A percentile compares a stretch with the other conserved stretches of the same genome.
These are phyloP conservation scores for Agaricus bisporus DNA, from an alignment of 768 basidiomycete genomes.

Conservation along the genomic window DNA sequence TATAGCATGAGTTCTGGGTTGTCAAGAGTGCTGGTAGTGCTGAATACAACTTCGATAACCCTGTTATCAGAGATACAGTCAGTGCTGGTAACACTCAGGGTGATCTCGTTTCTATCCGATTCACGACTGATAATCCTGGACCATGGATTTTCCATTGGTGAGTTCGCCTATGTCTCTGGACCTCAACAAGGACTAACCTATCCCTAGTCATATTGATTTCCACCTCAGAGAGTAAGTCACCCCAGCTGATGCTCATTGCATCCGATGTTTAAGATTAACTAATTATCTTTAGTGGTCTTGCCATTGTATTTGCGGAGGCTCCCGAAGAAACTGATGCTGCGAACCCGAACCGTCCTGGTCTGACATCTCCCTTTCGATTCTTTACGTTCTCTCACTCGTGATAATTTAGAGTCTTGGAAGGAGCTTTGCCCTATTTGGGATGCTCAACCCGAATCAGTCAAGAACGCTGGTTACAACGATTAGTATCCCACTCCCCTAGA, in stretches of 20 bases:
- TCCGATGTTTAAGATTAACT: background rate
- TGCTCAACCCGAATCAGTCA: conserved; percentile 7
- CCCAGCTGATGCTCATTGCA: background rate
- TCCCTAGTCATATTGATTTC: conserved; percentile 9
- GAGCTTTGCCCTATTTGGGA: conserved; percentile 21
- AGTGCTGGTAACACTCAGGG: conserved; percentile 25
- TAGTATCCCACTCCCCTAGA: too few species aligned
- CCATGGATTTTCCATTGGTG: conserved; percentile 48
- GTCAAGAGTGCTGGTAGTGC: conserved; percentile 34
- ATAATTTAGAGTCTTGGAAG: conserved; percentile 15
- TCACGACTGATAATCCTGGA: conserved; percentile 63
- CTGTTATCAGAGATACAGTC: conserved; percentile 53
- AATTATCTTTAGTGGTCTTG: conserved; percentile 20
- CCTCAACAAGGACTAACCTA: background rate
- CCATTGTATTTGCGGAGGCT: conserved; percentile 29
- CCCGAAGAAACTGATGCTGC: conserved; percentile 10
- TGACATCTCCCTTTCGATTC: background rate
- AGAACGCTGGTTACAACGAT: background rate
- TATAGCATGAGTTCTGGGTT: conserved; percentile 31
- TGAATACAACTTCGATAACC: conserved; percentile 42
- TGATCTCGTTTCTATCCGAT: conserved; percentile 51
- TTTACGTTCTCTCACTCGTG: background rate
- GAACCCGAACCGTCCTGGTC: conserved; percentile 2
- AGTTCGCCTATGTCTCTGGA: background rate
- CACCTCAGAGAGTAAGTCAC: background rate